phyloP scores from a whole-genome alignment of 2,329 filamentous ascomycete species.

The Talaromyces sp. region DNA sequence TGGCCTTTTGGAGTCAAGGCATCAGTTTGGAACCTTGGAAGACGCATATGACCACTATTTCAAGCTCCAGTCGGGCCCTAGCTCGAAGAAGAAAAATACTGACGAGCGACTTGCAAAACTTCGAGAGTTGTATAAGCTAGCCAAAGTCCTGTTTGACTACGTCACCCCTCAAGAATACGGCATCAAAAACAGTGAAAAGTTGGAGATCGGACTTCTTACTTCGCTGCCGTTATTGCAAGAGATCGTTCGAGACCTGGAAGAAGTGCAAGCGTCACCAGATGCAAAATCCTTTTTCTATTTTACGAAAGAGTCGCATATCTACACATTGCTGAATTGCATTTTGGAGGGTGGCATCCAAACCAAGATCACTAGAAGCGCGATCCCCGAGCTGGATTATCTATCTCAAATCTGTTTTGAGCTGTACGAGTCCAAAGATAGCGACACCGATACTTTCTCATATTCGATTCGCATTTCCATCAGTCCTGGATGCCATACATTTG shows the following conservation, averaged over 20 bases:
- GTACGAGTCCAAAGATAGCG: slow-evolving; percentile 85
- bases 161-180: slow-evolving; percentile 98
- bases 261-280: slow-evolving; percentile 90
- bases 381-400: slow-evolving; percentile 94
- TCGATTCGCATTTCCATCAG: slow-evolving; percentile 94
- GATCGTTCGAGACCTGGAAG: slow-evolving; percentile 93
- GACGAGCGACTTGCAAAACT: slow-evolving; percentile 83
- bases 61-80: slow-evolving; percentile 75
- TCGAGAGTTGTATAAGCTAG: slow-evolving; percentile 85
- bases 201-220: slow-evolving; percentile 95
- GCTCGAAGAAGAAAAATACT: slow-evolving; percentile 68
- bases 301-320: slow-evolving; percentile 98
- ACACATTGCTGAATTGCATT: slow-evolving; percentile 95
- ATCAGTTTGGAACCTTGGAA: slow-evolving; percentile 42
- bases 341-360: slow-evolving; percentile 94
- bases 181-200: slow-evolving; percentile 89
- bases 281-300: slow-evolving; percentile 98
- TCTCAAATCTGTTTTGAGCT: slow-evolving; percentile 97
- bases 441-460: slow-evolving; percentile 77
- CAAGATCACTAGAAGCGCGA: slow-evolving; percentile 91
- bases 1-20: slow-evolving; percentile 37
- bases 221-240: slow-evolving; percentile 91
- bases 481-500: slow-evolving; percentile 92
- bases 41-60: slow-evolving; percentile 69
- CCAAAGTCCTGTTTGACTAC: slow-evolving; percentile 95